These are phyloP conservation scores for Russula foetens DNA, from an alignment of 768 basidiomycete species.

Conservation along the genomic window DNA sequence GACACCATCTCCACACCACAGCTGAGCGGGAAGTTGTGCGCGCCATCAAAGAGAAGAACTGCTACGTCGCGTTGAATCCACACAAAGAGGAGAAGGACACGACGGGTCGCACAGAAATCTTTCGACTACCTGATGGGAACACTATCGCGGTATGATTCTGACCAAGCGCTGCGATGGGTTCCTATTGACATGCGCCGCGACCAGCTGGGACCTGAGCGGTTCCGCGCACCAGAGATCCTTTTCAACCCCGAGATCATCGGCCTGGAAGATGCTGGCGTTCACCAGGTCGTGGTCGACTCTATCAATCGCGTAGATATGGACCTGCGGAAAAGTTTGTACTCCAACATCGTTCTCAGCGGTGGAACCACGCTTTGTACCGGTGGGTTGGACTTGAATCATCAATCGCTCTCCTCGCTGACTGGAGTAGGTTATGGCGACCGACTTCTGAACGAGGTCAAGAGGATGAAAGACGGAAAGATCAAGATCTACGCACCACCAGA, in stretches of 20 bases:
- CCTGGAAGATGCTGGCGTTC: conserved; percentile 92
- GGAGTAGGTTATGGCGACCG: conserved; percentile 89
- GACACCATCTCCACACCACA: conserved; percentile 92
- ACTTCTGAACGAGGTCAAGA: conserved; percentile 93
- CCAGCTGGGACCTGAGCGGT: conserved; percentile 90
- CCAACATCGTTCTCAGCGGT: conserved; percentile 94
- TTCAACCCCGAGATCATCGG: conserved; percentile 98
- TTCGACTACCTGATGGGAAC: conserved; percentile 92
- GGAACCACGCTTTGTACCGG: conserved; percentile 95
- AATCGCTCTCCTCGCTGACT: conserved; percentile 20
- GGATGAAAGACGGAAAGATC: conserved; percentile 90
- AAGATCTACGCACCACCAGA: conserved; percentile 99
- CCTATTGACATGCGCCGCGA: background rate
- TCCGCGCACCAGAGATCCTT: conserved; percentile 93
- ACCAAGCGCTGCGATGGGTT: conserved; percentile 2
- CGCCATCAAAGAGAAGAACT: conserved; percentile 97
- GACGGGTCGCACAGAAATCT: conserved; percentile 71
- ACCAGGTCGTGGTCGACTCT: conserved; percentile 98
- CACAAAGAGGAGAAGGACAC: conserved; percentile 94
- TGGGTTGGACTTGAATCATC: conserved; percentile 27
- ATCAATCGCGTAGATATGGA: conserved; percentile 95
- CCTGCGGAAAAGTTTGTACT: conserved; percentile 88
- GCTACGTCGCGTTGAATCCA: conserved; percentile 90
- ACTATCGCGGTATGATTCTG: conserved; percentile 44
- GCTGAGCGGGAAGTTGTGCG: conserved; percentile 96